Percentiles rank a stretch among this genome's conserved stretches.
These are phyloP conservation scores for Penicillium desertorum DNA, from an alignment of 495 filamentous ascomycete species.

Conservation along the genomic window DNA sequence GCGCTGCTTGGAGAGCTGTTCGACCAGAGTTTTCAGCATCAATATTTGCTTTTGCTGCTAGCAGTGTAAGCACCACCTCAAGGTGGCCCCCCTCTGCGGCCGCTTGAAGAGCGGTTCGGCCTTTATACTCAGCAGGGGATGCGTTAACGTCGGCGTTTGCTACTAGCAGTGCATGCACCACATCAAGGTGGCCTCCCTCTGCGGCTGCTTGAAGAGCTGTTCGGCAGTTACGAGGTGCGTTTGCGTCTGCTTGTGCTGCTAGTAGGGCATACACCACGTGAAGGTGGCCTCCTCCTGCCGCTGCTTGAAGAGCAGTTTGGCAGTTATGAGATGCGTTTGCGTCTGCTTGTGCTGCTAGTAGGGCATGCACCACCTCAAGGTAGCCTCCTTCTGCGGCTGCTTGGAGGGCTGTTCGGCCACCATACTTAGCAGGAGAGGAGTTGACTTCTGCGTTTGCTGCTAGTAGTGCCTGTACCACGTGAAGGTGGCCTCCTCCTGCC, in stretches of 20 bases:
- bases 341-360: neutral
- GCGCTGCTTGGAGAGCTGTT: neutral
- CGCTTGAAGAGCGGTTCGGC: no score
- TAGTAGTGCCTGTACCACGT: neutral
- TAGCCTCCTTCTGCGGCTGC: neutral
- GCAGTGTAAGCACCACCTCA: neutral
- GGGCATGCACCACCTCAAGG: neutral
- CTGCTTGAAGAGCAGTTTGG: no score
- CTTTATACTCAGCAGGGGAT: no score
- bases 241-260: neutral
- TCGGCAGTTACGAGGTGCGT: neutral
- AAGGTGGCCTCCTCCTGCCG: neutral
- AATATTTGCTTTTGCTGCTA: neutral
- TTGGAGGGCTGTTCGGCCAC: neutral
- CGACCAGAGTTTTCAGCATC: no score
- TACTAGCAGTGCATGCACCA: no score
- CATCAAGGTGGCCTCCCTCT: no score
- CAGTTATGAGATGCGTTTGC: no score
- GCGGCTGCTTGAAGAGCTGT: no score
- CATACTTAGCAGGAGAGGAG: neutral
- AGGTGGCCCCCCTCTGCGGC: no score
- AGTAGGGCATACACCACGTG: neutral
- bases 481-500: neutral
- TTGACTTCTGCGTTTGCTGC: neutral
- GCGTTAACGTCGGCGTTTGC: no score